These are phyloP conservation scores for Coemansia sp. DNA, from an alignment of 192 early-diverging fungal species.

Conservation along the genomic window DNA sequence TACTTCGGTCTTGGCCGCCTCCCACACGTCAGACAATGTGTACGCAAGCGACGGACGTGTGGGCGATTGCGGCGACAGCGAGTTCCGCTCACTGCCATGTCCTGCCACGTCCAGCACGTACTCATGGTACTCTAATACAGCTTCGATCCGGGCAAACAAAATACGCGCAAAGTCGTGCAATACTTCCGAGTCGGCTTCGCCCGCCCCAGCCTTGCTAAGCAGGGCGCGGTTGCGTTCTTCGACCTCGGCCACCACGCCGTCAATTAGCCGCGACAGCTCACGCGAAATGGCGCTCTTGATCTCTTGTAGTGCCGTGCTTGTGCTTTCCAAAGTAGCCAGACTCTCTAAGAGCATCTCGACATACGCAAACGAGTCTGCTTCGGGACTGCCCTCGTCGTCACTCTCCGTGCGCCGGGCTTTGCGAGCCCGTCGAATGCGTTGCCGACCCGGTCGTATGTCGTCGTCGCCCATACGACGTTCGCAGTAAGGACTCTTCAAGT, in stretches of 20 bases:
- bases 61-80: slow-evolving; percentile 15
- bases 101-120: slow-evolving; percentile 64
- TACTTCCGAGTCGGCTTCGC: slow-evolving; percentile 64
- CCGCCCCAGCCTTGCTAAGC: slow-evolving; percentile 20
- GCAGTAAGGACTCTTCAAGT: slow-evolving; percentile 74
- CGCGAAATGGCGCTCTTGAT: slow-evolving; percentile 66
- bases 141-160: slow-evolving; percentile 70
- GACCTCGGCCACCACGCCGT: slow-evolving; percentile 68
- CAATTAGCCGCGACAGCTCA: slow-evolving; percentile 69
- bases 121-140: slow-evolving; percentile 71
- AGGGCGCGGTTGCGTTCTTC: slow-evolving; percentile 64
- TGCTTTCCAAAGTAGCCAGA: slow-evolving; percentile 55
- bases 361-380: slow-evolving; percentile 73
- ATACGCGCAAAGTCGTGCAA: slow-evolving; percentile 73
- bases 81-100: slow-evolving; percentile 47
- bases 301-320: slow-evolving; percentile 52
- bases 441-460: slow-evolving; percentile 8
- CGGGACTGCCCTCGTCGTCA: slow-evolving; percentile 64
- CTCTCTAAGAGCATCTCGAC: slow-evolving; percentile 76
- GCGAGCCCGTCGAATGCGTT: slow-evolving; percentile 34
- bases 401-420: slow-evolving; percentile 34
- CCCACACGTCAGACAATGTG: slow-evolving; percentile 52
- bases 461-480: slow-evolving; percentile 56
- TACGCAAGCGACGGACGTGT: slow-evolving; percentile 20
- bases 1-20: slow-evolving; percentile 47